phyloP scores from a whole-genome alignment of 345 rosid genomes.

The Boechera retrofracta region DNA sequence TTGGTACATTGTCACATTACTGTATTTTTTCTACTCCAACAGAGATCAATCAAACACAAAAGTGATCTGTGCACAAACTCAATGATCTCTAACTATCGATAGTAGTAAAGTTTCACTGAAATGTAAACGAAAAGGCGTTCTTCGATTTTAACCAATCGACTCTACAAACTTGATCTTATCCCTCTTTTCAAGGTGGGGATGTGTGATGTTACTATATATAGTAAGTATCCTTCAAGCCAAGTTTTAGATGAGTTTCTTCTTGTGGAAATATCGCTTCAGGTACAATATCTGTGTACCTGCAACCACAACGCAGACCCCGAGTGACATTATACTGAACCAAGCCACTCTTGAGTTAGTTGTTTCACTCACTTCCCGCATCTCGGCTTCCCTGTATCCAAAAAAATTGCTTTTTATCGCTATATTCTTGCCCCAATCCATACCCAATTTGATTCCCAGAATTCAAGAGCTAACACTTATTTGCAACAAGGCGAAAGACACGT shows the following conservation, averaged over 20 bases:
- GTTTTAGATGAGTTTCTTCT: constrained; percentile 76
- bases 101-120: constrained; percentile 9
- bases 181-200: constrained; percentile 33
- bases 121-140: constrained; percentile 25
- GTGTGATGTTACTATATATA: constrained; percentile 36
- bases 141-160: constrained; percentile 23
- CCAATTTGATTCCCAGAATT: not conserved
- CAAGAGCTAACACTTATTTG: constrained; percentile 5
- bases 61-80: constrained; percentile 37
- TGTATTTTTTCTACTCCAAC: constrained; percentile 11
- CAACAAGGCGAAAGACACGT: constrained; percentile 17
- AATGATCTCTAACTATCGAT: constrained; percentile 38
- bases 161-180: constrained; percentile 37
- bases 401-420: not conserved
- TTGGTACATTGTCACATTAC: constrained; percentile 27
- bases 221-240: constrained; percentile 22
- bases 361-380: constrained; percentile 78
- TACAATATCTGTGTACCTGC: constrained; percentile 65
- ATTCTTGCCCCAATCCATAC: not conserved
- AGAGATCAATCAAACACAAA: constrained; percentile 33
- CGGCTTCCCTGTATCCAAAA: constrained; percentile 63
- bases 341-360: constrained; percentile 74
- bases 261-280: constrained; percentile 65
- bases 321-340: constrained; percentile 77
- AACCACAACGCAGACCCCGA: constrained; percentile 65